Conservation (phyloP, 164 flowering plant genomes). For the Amborella trichopoda region DNA sequence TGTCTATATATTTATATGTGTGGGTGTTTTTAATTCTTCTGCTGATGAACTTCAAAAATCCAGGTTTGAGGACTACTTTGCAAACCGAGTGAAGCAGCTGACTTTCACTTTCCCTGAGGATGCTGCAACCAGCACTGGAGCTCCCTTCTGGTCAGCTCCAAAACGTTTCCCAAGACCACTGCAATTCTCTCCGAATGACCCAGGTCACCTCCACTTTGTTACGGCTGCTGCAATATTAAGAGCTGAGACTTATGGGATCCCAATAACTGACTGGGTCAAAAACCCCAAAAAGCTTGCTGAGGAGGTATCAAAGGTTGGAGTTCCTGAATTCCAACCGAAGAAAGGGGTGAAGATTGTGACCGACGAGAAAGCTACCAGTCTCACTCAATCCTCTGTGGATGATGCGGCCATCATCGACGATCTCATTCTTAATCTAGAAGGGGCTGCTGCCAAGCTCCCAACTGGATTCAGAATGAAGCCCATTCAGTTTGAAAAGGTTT, state of each 20-base stretch:
- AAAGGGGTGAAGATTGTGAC: slow-evolving; percentile 59
- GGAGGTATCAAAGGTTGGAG: slow-evolving; percentile 47
- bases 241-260: slow-evolving; percentile 72
- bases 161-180: slow-evolving; percentile 73
- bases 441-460: slow-evolving; percentile 27
- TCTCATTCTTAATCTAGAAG: slow-evolving; percentile 36
- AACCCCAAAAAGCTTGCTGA: slow-evolving; percentile 35
- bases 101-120: slow-evolving; percentile 78
- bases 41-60: not conserved
- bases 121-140: slow-evolving; percentile 61
- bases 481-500: slow-evolving; percentile 82
- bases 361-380: slow-evolving; percentile 64
- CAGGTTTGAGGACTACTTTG: slow-evolving; percentile 83
- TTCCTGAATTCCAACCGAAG: slow-evolving; percentile 70
- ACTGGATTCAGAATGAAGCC: slow-evolving; percentile 65
- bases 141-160: slow-evolving; percentile 87
- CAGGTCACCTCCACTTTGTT: slow-evolving; percentile 44
- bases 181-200: slow-evolving; percentile 44
- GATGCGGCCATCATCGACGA: slow-evolving; percentile 60
- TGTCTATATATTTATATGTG: too few species aligned
- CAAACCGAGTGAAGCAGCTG: slow-evolving; percentile 74
- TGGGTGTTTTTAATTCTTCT: slow-evolving; percentile 1
- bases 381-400: slow-evolving; percentile 51
- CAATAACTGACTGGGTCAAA: slow-evolving; percentile 61
- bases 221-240: slow-evolving; percentile 62